phyloP scores from a whole-genome alignment of 2,329 filamentous ascomycete genomes.

The Paraconiothyrium sp. region DNA sequence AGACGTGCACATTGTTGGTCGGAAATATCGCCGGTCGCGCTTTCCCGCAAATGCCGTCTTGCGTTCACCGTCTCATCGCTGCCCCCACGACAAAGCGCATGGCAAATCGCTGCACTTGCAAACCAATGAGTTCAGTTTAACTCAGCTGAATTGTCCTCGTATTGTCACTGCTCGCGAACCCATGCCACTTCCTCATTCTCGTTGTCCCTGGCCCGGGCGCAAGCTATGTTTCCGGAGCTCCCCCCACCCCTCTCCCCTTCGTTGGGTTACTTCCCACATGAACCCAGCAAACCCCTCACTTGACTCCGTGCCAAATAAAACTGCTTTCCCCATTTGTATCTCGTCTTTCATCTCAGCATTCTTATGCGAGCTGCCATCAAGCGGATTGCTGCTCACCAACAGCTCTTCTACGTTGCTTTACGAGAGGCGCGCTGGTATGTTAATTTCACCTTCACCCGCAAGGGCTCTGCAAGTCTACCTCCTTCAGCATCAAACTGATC shows the following conservation, averaged over 20 bases:
- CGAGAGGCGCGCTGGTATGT: constrained; percentile 22
- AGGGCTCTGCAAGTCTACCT: constrained; percentile 18
- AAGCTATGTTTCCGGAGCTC: constrained; percentile 5
- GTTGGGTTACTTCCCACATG: constrained; percentile 5
- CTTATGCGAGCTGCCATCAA: constrained; percentile 23
- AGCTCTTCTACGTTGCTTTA: constrained; percentile 8
- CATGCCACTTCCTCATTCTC: neutral
- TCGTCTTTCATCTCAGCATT: neutral
- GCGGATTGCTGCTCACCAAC: constrained; percentile 17
- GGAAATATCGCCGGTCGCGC: constrained; percentile 8
- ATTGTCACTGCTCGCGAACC: neutral
- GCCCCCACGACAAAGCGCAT: neutral
- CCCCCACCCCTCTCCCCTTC: constrained; percentile 13
- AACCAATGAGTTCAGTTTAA: neutral
- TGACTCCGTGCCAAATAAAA: constrained; percentile 7
- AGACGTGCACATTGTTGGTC: neutral
- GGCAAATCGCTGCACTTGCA: neutral
- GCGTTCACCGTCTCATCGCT: neutral
- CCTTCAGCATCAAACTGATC: constrained; percentile 13
- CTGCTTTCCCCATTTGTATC: neutral
- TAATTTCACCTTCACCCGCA: constrained; percentile 3
- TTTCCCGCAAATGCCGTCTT: constrained; percentile 10
- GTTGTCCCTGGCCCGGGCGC: constrained; percentile 8
- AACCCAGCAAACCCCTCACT: constrained; percentile 18
- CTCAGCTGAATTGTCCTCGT: neutral